phyloP scores from a whole-genome alignment of 805 yeast genomes.

The Candida vartiovaarae region DNA sequence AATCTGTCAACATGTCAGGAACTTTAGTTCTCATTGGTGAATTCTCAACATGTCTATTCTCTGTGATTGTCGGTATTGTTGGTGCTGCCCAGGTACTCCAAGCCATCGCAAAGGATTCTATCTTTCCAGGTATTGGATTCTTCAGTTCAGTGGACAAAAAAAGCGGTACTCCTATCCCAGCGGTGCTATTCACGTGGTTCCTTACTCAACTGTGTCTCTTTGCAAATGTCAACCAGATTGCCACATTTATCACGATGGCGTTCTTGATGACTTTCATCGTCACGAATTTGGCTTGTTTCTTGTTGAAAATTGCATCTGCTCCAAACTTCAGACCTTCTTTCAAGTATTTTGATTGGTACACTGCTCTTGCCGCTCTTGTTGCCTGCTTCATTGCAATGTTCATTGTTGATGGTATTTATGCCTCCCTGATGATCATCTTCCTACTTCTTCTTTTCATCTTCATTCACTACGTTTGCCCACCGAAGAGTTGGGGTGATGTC shows the following conservation, averaged over 20 bases:
- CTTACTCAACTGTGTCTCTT: constrained; percentile 80
- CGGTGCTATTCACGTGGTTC: constrained; percentile 71
- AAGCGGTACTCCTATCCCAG: constrained; percentile 51
- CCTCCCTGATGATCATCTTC: constrained; percentile 64
- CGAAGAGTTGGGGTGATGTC: constrained; percentile 97
- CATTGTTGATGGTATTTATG: constrained; percentile 87
- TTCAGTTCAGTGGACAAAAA: constrained; percentile 46
- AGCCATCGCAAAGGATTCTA: constrained; percentile 84
- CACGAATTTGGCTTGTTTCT: constrained; percentile 87
- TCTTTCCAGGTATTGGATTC: constrained; percentile 68
- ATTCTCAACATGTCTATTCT: constrained; percentile 81
- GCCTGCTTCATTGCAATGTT: constrained; percentile 81
- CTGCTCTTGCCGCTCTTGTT: constrained; percentile 73
- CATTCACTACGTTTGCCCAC: constrained; percentile 89
- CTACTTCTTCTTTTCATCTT: constrained; percentile 60
- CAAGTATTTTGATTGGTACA: constrained; percentile 71
- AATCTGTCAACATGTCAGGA: constrained; percentile 67
- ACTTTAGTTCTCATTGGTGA: constrained; percentile 80
- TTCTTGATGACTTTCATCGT: constrained; percentile 93
- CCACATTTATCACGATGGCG: constrained; percentile 95
- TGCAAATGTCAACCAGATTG: constrained; percentile 89
- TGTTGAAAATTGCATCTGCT: constrained; percentile 82
- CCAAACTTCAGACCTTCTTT: constrained; percentile 98
- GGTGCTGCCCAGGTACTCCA: constrained; percentile 91
- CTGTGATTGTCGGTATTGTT: constrained; percentile 90